Conservation (phyloP, 768 basidiomycete genomes). For the Tulasnella sp. region DNA sequence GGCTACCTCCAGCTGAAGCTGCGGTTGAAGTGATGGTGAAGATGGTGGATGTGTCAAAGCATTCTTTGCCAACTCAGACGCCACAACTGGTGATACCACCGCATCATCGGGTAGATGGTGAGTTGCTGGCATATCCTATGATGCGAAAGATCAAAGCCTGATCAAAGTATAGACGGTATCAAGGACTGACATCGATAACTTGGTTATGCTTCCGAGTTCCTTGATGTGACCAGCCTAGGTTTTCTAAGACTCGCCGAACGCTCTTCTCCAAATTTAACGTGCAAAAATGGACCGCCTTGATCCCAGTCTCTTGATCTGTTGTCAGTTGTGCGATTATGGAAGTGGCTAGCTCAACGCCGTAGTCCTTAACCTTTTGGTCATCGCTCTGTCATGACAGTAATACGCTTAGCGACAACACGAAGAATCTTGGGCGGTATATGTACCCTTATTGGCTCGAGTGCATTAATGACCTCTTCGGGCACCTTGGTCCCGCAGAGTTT, state of each 20-base stretch:
- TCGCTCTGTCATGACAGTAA: constrained; percentile 48
- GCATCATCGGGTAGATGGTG: constrained; percentile 25
- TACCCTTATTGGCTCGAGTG: constrained; percentile 67
- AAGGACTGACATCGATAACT: constrained; percentile 12
- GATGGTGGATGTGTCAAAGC: constrained; percentile 25
- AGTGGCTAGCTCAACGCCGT: constrained; percentile 76
- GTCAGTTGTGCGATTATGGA: constrained; percentile 58
- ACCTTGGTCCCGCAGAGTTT: constrained; percentile 77
- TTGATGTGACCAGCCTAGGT: constrained; percentile 52
- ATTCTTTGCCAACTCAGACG: constrained; percentile 45
- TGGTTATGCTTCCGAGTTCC: constrained; percentile 17
- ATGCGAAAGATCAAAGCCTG: constrained; percentile 23
- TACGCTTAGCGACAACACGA: background rate
- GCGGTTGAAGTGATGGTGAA: constrained; percentile 34
- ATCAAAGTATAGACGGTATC: constrained; percentile 20
- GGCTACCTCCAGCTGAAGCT: constrained; percentile 19
- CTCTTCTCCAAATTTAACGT: constrained; percentile 97
- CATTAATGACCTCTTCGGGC: constrained; percentile 49
- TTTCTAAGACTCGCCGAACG: constrained; percentile 71
- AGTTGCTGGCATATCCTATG: constrained; percentile 9
- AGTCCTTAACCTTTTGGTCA: constrained; percentile 87
- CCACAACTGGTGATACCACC: constrained; percentile 50
- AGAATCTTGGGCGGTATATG: constrained; percentile 19
- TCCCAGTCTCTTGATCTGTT: constrained; percentile 32
- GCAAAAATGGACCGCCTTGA: constrained; percentile 81